phyloP scores from a whole-genome alignment of 306 rosid species.

The Castanea mollissima region DNA sequence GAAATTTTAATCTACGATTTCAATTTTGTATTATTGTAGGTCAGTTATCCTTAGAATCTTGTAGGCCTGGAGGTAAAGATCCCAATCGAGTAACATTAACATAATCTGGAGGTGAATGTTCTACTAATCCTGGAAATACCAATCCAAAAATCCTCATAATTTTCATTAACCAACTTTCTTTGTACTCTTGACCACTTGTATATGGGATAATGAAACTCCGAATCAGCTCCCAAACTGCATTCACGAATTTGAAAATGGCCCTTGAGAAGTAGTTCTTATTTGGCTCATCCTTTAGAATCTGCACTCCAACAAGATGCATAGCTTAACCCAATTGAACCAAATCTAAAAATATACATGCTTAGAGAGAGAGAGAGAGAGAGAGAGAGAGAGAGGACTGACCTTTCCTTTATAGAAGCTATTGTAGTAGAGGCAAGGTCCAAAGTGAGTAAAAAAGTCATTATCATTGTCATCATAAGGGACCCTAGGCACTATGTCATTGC shows the following conservation, averaged over 20 bases:
- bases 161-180: conserved; percentile 47
- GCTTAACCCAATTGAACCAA: not conserved
- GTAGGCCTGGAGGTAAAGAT: conserved; percentile 17
- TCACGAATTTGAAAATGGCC: conserved; percentile 56
- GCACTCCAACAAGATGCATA: conserved; percentile 6
- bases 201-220: conserved; percentile 53
- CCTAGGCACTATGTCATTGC: conserved; percentile 64
- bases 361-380: not conserved
- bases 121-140: conserved; percentile 58
- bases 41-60: conserved; percentile 29
- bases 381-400: conserved; percentile 27
- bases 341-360: not conserved
- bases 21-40: too few species aligned
- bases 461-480: conserved; percentile 58
- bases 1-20: too few species aligned
- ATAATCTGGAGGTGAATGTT: conserved; percentile 55
- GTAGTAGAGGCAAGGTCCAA: conserved; percentile 50
- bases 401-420: conserved; percentile 58
- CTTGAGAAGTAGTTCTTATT: conserved; percentile 68
- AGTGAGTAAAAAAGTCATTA: conserved; percentile 51
- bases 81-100: conserved; percentile 53
- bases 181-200: conserved; percentile 40
- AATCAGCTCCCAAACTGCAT: conserved; percentile 68
- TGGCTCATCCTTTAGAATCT: conserved; percentile 69
- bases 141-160: conserved; percentile 48